Percentiles rank a stretch among this genome's conserved stretches.
phyloP scores from a whole-genome alignment of 306 rosid species.

The Sicyos baderoa region DNA sequence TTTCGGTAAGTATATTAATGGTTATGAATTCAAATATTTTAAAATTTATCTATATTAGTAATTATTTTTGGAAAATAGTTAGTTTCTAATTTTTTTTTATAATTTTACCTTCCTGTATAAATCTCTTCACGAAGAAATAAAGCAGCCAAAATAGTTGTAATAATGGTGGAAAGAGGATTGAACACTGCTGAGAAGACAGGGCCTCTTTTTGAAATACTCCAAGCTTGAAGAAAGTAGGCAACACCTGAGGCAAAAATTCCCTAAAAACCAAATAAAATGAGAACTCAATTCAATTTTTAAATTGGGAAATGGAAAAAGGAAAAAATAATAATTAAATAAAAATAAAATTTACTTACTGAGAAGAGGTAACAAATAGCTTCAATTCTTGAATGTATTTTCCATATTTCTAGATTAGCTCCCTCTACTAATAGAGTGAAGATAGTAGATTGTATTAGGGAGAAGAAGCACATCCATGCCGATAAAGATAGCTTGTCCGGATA shows the following conservation, averaged over 20 bases:
- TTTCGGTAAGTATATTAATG: too few species aligned
- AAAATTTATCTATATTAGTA: too few species aligned
- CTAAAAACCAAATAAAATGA: too few species aligned
- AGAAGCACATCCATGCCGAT: constrained; percentile 54
- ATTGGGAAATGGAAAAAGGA: background rate
- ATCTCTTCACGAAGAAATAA: constrained; percentile 39
- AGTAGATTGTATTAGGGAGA: constrained; percentile 35
- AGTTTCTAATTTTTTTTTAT: too few species aligned
- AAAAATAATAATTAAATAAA: background rate
- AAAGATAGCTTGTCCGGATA: constrained; percentile 39
- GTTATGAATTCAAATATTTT: too few species aligned
- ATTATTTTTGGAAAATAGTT: too few species aligned
- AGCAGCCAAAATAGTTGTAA: constrained; percentile 38
- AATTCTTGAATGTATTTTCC: constrained; percentile 34
- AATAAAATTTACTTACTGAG: constrained; percentile 2
- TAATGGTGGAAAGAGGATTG: constrained; percentile 37
- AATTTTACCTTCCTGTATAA: constrained; percentile 27
- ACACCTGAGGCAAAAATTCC: constrained; percentile 44
- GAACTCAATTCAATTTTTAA: background rate
- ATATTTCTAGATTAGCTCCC: constrained; percentile 23
- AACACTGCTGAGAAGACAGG: too few species aligned
- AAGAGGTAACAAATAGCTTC: constrained; percentile 19
- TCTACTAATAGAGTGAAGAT: constrained; percentile 27
- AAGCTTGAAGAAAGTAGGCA: constrained; percentile 39
- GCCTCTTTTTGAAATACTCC: constrained; percentile 47